Percentiles rank a stretch among this genome's conserved stretches.
Evolutionary conservation across 441 rosid genomes (phyloP).

Genomic region (Erodium trifolium): DNA sequence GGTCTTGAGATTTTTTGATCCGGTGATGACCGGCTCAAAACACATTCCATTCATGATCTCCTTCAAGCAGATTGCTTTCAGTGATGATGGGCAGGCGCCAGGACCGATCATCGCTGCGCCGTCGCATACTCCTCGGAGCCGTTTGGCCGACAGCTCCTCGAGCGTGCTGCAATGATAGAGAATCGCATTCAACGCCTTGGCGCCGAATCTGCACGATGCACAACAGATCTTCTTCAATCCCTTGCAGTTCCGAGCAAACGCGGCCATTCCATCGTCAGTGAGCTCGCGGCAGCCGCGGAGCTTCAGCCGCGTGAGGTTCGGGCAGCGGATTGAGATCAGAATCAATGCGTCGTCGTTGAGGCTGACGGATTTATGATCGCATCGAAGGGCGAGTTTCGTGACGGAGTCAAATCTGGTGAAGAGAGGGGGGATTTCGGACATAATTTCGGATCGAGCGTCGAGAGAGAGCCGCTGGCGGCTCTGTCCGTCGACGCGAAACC

Average conservation of each 20-base stretch:
- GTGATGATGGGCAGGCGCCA: constrained; percentile 26
- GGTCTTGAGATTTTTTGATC: constrained; percentile 34
- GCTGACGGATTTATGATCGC: constrained; percentile 44
- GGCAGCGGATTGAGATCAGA: constrained; percentile 38
- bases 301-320: constrained; percentile 40
- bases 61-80: constrained; percentile 49
- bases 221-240: constrained; percentile 39
- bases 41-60: constrained; percentile 56
- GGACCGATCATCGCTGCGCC: constrained; percentile 29
- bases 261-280: constrained; percentile 41
- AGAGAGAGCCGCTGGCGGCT: constrained; percentile 47
- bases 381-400: constrained; percentile 44
- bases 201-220: constrained; percentile 49
- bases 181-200: constrained; percentile 41
- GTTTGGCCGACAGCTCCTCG: constrained; percentile 47
- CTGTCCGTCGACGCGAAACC: constrained; percentile 63
- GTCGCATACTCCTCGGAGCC: constrained; percentile 43
- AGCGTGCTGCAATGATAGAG: constrained; percentile 39
- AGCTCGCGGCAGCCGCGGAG: constrained; percentile 62
- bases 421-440: constrained; percentile 24
- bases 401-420: constrained; percentile 45
- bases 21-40: constrained; percentile 38
- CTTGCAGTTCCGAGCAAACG: constrained; percentile 35
- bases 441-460: constrained; percentile 35
- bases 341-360: constrained; percentile 40